phyloP scores from a whole-genome alignment of 176 grass and related monocot species.

The Juncus inflexus region DNA sequence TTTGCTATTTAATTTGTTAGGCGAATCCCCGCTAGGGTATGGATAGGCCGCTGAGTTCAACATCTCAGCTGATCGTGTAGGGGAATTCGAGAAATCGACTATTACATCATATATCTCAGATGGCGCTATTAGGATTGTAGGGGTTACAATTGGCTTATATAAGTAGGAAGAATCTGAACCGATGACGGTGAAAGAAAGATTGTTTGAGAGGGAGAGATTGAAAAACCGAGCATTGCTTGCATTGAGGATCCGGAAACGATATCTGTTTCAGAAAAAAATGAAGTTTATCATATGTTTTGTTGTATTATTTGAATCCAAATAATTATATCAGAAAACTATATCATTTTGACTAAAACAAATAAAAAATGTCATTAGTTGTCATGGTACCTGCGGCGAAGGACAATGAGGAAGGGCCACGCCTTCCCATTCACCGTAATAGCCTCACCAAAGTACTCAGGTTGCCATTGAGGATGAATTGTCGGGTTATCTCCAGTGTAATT shows the following conservation, averaged over 20 bases:
- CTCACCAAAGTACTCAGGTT: slow-evolving; percentile 71
- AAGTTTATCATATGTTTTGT: background rate
- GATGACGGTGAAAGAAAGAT: slow-evolving; percentile 50
- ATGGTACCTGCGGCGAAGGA: slow-evolving; percentile 44
- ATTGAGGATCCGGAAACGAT: slow-evolving; percentile 68
- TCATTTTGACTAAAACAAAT: too few relatives aligned
- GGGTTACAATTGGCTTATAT: slow-evolving; percentile 4
- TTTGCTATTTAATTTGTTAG: slow-evolving; percentile 30
- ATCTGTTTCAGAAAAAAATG: background rate
- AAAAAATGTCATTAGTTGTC: too few relatives aligned
- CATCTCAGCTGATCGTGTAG: slow-evolving; percentile 10
- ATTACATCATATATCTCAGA: slow-evolving; percentile 56
- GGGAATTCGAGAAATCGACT: slow-evolving; percentile 34
- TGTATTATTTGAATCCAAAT: background rate
- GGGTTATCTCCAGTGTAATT: slow-evolving; percentile 67
- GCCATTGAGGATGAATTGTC: slow-evolving; percentile 57
- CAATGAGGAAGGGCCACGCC: slow-evolving; percentile 64
- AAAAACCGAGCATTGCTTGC: slow-evolving; percentile 86
- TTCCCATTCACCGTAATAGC: slow-evolving; percentile 50
- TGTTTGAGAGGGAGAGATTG: slow-evolving; percentile 36
- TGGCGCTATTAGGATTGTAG: slow-evolving; percentile 34
- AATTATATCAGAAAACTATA: too few relatives aligned
- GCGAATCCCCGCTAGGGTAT: slow-evolving; percentile 39
- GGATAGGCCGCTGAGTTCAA: slow-evolving; percentile 66
- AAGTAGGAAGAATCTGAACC: slow-evolving; percentile 65